Evolutionary conservation across 306 rosid genomes (phyloP).

Genomic region (Bauhinia variegata): DNA sequence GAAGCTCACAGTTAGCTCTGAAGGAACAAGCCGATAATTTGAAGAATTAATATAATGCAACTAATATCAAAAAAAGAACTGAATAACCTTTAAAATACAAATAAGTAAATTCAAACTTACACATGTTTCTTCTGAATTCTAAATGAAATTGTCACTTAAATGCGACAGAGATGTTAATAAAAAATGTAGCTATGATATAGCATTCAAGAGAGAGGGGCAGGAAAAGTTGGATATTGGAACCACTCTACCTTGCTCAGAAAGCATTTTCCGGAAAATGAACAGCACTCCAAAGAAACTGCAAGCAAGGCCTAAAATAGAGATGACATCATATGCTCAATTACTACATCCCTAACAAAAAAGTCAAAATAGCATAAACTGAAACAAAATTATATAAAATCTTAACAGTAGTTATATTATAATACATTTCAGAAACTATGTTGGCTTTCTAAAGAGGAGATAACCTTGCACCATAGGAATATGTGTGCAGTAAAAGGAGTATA

Average conservation of each 20-base stretch:
- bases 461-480: too few species aligned
- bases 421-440: conserved; percentile 5
- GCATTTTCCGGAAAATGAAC: conserved; percentile 61
- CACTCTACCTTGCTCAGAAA: conserved; percentile 61
- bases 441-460: conserved; percentile 2
- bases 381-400: not conserved
- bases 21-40: not conserved
- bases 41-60: too few species aligned
- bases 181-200: conserved; percentile 11
- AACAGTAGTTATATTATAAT: too few species aligned
- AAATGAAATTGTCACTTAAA: conserved; percentile 2
- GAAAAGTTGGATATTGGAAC: conserved; percentile 23
- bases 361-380: conserved; percentile 11
- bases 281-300: conserved; percentile 89
- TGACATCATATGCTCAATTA: conserved; percentile 20
- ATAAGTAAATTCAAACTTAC: conserved; percentile 2
- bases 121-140: not conserved
- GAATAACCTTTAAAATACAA: too few species aligned
- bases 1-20: conserved; percentile 4
- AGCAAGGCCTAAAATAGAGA: conserved; percentile 64
- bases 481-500: too few species aligned
- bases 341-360: not conserved
- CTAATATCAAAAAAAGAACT: too few species aligned
- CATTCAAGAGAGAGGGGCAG: not conserved
- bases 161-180: conserved; percentile 4